A percentile compares a stretch with the other conserved stretches of the same genome.
phyloP scores from a whole-genome alignment of 768 basidiomycete species.

The Boletus subcaerulescens region DNA sequence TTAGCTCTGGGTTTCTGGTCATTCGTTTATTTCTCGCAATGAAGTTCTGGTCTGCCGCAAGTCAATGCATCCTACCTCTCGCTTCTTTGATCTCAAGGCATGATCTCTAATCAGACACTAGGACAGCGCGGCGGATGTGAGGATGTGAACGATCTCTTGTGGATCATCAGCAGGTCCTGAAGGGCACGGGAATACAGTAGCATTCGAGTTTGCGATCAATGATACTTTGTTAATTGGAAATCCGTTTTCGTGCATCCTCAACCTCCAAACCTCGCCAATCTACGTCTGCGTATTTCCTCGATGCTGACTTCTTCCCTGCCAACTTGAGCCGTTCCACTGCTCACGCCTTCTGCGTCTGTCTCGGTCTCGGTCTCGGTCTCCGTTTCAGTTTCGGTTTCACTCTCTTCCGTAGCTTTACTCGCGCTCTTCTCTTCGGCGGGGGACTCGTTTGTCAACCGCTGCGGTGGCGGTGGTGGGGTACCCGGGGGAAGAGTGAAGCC shows the following conservation, averaged over 20 bases:
- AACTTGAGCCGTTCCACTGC: slow-evolving; percentile 1
- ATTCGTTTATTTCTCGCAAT: background rate
- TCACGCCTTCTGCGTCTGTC: slow-evolving; percentile 23
- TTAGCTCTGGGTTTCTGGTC: background rate
- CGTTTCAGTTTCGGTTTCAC: slow-evolving; percentile 32
- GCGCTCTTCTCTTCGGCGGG: background rate
- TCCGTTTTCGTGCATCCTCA: slow-evolving; percentile 19
- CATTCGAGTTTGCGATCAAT: background rate
- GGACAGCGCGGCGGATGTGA: too few relatives aligned
- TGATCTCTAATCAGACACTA: too few relatives aligned
- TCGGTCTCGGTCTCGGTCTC: slow-evolving; percentile 32
- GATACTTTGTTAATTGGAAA: background rate
- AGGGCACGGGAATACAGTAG: background rate
- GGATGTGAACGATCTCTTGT: too few relatives aligned
- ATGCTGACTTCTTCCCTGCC: slow-evolving; percentile 42
- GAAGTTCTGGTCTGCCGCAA: background rate
- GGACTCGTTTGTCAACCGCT: slow-evolving; percentile 13
- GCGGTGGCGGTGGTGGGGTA: slow-evolving; percentile 10
- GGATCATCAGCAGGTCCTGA: background rate
- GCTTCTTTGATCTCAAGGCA: background rate
- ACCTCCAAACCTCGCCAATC: slow-evolving; percentile 63
- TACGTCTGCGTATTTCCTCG: slow-evolving; percentile 65
- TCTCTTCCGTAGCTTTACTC: slow-evolving; percentile 14
- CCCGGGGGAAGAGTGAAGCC: slow-evolving; percentile 43
- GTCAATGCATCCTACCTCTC: too few relatives aligned